phyloP scores from a whole-genome alignment of 2,329 filamentous ascomycete species.

The Neoascochyta sp. region DNA sequence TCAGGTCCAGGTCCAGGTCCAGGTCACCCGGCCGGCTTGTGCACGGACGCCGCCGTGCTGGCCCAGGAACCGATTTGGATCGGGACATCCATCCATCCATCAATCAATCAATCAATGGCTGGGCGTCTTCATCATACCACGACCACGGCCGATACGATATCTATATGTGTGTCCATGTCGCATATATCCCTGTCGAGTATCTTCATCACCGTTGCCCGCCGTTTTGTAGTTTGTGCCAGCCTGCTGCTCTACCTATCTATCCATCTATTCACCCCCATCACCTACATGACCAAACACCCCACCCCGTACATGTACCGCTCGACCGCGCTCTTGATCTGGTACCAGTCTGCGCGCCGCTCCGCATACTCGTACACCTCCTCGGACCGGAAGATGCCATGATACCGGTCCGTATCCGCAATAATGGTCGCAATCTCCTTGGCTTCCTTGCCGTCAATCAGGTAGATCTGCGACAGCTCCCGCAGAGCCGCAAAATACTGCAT shows the following conservation, averaged over 20 bases:
- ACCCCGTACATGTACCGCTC: conserved; percentile 97
- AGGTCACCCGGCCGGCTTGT: too few species aligned
- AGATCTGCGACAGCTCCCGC: conserved; percentile 90
- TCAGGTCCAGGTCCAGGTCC: too few species aligned
- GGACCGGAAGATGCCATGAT: conserved; percentile 85
- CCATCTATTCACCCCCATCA: not conserved
- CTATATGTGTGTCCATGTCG: too few species aligned
- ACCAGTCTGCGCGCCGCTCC: conserved; percentile 92
- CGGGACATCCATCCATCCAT: too few species aligned
- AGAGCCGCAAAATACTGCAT: conserved; percentile 88
- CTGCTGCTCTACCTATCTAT: not conserved
- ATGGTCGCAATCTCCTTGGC: conserved; percentile 94
- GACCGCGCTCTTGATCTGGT: conserved; percentile 78
- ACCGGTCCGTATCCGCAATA: conserved; percentile 86
- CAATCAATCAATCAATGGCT: not conserved
- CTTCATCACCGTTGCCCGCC: too few species aligned
- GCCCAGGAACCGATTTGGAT: too few species aligned
- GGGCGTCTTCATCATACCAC: too few species aligned
- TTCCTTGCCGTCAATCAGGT: conserved; percentile 80
- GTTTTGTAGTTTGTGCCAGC: too few species aligned
- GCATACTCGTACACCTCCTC: conserved; percentile 99
- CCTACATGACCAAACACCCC: conserved; percentile 79
- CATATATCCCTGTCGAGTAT: too few species aligned
- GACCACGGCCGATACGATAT: too few species aligned
- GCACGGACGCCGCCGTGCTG: too few species aligned